Percentiles rank a stretch among this genome's conserved stretches.
Evolutionary conservation across 176 grass and related monocot genomes (phyloP).

Genomic region (Carex kokanica): DNA sequence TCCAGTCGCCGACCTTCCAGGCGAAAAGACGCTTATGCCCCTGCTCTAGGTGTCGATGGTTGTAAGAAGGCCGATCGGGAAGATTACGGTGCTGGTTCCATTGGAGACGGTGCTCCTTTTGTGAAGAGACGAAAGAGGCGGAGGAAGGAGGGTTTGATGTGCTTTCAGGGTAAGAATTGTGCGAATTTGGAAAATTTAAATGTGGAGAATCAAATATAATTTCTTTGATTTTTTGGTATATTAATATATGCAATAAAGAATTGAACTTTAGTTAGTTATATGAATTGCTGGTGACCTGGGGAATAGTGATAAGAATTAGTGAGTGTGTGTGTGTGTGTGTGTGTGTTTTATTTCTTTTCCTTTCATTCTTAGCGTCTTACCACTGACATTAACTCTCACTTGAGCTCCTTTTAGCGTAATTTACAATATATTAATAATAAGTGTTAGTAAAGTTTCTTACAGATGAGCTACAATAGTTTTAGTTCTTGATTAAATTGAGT

Average conservation of each 20-base stretch:
- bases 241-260: not conserved
- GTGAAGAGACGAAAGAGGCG: slow-evolving; percentile 12
- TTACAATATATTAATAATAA: not conserved
- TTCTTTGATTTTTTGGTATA: not conserved
- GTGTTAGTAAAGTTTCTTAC: not conserved
- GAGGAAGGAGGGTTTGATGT: slow-evolving; percentile 9
- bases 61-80: not conserved
- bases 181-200: not conserved
- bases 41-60: not conserved
- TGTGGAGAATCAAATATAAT: not conserved
- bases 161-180: not conserved
- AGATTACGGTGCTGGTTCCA: not conserved
- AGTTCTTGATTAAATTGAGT: not conserved
- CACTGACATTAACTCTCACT: not conserved
- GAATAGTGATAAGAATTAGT: not conserved
- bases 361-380: not conserved
- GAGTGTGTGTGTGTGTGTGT: not conserved
- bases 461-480: not conserved
- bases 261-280: not conserved
- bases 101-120: not conserved
- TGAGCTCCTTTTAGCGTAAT: not conserved
- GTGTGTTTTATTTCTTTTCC: not conserved
- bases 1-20: not conserved
- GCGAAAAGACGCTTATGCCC: not conserved
- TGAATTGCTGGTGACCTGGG: not conserved